Conservation (phyloP, 1,284 basidiomycete species). For the Ustilago bromivora region DNA sequence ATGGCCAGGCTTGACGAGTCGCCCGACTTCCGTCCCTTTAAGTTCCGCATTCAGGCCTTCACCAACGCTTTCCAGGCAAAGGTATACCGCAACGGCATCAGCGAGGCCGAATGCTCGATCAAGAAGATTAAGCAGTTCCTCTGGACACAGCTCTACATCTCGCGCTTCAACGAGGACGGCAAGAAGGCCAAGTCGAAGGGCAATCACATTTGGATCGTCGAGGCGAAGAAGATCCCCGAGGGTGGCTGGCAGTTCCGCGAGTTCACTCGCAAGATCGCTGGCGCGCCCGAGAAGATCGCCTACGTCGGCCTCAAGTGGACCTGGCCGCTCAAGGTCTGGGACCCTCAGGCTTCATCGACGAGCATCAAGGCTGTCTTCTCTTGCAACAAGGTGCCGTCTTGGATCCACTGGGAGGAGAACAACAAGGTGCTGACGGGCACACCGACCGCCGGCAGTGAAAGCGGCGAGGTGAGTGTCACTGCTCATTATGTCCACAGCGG, state of each 20-base stretch:
- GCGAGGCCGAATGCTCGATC: conserved; percentile 73
- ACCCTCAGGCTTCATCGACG: conserved; percentile 78
- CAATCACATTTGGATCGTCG: conserved; percentile 99
- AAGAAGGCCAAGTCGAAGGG: conserved; percentile 99
- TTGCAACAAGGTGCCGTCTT: conserved; percentile 83
- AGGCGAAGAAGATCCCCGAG: conserved; percentile 84
- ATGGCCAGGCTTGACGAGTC: conserved; percentile 75
- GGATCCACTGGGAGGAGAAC: conserved; percentile 86
- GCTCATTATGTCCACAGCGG: conserved; percentile 61
- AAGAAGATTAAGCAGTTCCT: conserved; percentile 88
- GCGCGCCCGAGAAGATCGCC: conserved; percentile 75
- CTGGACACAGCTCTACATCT: conserved; percentile 91
- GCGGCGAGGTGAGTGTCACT: conserved; percentile 60
- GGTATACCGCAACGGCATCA: conserved; percentile 74
- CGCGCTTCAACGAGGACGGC: conserved; percentile 96
- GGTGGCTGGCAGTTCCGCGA: conserved; percentile 89
- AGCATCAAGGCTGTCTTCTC: conserved; percentile 80
- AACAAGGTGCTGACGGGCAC: conserved; percentile 60
- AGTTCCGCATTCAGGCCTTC: conserved; percentile 98
- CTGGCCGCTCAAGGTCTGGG: conserved; percentile 96
- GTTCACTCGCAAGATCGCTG: conserved; percentile 75
- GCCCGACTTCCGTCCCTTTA: conserved; percentile 96
- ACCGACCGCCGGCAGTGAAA: conserved; percentile 49
- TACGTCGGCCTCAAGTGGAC: conserved; percentile 80
- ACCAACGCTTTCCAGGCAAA: conserved; percentile 96